phyloP scores from a whole-genome alignment of 306 rosid species.

The Prinsepia uniflora region DNA sequence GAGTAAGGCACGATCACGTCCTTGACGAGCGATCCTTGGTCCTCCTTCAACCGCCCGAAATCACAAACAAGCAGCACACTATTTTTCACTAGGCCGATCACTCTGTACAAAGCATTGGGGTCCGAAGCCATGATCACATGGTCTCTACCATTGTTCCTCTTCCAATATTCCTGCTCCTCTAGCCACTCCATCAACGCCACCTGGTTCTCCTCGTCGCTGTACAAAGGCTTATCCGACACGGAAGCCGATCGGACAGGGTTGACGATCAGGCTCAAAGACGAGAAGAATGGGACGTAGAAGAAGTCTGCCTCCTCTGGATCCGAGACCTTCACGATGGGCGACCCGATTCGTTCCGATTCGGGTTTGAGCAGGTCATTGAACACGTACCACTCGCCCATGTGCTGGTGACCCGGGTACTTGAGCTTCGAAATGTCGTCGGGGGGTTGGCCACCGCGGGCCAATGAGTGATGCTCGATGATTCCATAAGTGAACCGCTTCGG shows the following conservation, averaged over 20 bases:
- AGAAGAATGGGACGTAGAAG: slow-evolving; percentile 79
- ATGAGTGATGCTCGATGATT: slow-evolving; percentile 55
- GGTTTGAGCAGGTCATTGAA: slow-evolving; percentile 56
- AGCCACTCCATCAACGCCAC: slow-evolving; percentile 76
- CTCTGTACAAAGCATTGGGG: slow-evolving; percentile 77
- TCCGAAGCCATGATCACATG: slow-evolving; percentile 89
- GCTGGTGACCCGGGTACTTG: slow-evolving; percentile 91
- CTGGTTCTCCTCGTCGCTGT: slow-evolving; percentile 85
- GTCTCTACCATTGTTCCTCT: slow-evolving; percentile 68
- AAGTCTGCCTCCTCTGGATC: slow-evolving; percentile 92
- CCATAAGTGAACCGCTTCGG: slow-evolving; percentile 72
- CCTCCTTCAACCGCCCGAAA: slow-evolving; percentile 70
- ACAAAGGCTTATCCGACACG: slow-evolving; percentile 34
- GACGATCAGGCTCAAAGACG: slow-evolving; percentile 70
- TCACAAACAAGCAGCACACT: slow-evolving; percentile 69
- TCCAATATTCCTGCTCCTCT: slow-evolving; percentile 77
- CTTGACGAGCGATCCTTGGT: slow-evolving; percentile 86
- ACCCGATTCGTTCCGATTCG: slow-evolving; percentile 46
- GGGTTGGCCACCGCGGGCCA: slow-evolving; percentile 63
- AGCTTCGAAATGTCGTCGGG: slow-evolving; percentile 24
- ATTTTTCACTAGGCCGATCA: slow-evolving; percentile 56
- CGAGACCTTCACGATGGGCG: slow-evolving; percentile 46
- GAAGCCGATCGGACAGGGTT: slow-evolving; percentile 46
- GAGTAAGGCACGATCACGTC: slow-evolving; percentile 84
- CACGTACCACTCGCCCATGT: slow-evolving; percentile 94